Conservation (phyloP, 208 protist species). For the Sergeia podlipaevii region DNA sequence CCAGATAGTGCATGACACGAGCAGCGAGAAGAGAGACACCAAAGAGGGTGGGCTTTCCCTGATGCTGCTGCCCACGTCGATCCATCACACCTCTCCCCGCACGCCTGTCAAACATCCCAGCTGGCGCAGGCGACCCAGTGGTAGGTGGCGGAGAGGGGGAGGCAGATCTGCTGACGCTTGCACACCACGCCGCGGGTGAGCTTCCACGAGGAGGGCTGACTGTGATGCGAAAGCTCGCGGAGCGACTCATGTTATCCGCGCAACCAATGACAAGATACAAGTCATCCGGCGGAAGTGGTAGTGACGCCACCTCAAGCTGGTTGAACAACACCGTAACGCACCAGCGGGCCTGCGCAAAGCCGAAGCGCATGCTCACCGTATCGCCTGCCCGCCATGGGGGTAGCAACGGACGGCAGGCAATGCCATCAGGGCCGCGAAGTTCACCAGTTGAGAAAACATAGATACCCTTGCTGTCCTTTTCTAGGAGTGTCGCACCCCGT, state of each 20-base stretch:
- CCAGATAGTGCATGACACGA: constrained; percentile 34
- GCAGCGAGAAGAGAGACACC: constrained; percentile 31
- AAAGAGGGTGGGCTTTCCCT: constrained; percentile 18
- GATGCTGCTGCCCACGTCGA: too few species aligned
- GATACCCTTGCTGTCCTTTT: constrained; percentile 18
- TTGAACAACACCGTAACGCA: constrained; percentile 44
- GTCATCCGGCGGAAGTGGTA: constrained; percentile 26
- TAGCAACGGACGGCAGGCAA: constrained; percentile 6
- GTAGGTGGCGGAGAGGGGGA: neutral
- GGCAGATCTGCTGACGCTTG: neutral
- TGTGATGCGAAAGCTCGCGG: neutral
- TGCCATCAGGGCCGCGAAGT: constrained; percentile 4
- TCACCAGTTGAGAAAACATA: constrained; percentile 24
- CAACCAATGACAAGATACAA: constrained; percentile 38
- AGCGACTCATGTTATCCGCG: constrained; percentile 4
- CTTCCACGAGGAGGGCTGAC: neutral
- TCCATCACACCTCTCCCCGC: too few species aligned
- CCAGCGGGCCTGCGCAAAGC: constrained; percentile 34
- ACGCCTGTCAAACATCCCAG: neutral
- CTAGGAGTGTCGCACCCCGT: too few species aligned
- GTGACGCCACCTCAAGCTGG: constrained; percentile 26
- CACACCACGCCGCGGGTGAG: constrained; percentile 11
- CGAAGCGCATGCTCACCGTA: constrained; percentile 34
- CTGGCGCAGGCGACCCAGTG: neutral
- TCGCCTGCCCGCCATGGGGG: constrained; percentile 38